Evolutionary conservation across 345 rosid species (phyloP).

Genomic region (Populus nigra): DNA sequence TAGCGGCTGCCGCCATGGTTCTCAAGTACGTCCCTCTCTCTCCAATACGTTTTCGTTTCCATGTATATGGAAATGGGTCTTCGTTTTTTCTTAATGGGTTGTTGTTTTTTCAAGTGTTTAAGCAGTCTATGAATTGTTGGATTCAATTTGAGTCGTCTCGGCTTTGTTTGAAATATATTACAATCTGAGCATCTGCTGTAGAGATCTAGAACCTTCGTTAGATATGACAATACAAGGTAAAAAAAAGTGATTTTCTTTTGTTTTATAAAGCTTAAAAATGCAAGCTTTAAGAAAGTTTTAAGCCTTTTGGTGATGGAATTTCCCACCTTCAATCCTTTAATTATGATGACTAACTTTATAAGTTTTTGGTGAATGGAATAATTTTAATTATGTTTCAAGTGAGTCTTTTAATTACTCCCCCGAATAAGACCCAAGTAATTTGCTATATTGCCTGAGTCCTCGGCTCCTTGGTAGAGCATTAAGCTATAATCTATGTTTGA

Average conservation of each 20-base stretch:
- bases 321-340: too few relatives aligned
- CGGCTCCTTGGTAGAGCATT: background rate
- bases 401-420: too few relatives aligned
- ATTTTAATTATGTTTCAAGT: background rate
- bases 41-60: background rate
- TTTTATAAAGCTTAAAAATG: background rate
- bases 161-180: background rate
- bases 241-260: background rate
- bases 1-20: conserved; percentile 5
- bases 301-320: background rate
- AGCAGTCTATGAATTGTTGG: background rate
- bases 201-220: background rate
- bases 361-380: background rate
- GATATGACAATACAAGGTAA: background rate
- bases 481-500: background rate
- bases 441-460: background rate
- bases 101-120: background rate
- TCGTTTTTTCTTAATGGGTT: background rate
- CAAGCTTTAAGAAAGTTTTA: background rate
- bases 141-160: background rate
- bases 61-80: background rate
- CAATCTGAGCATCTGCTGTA: background rate
- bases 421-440: background rate
- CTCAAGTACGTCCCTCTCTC: conserved; percentile 16
- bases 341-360: too few relatives aligned